phyloP scores from a whole-genome alignment of 2,329 filamentous ascomycete species.

The Paraphaeosphaeria minitans region DNA sequence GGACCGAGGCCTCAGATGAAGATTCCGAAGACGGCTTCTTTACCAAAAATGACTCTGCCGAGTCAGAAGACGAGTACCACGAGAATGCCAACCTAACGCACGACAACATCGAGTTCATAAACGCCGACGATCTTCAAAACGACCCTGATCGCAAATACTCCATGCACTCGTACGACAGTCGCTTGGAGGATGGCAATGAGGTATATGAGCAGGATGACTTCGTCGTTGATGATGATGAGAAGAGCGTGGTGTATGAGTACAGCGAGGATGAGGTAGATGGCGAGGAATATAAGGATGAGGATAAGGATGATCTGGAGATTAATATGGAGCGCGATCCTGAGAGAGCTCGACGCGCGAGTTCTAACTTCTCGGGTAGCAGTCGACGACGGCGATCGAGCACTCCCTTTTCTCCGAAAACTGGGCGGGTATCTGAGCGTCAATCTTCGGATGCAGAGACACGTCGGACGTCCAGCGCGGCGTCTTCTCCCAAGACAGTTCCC shows the following conservation, averaged over 20 bases:
- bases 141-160: background rate
- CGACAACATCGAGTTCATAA: slow-evolving; percentile 14
- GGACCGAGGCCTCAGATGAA: background rate
- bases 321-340: background rate
- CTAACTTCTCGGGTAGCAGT: background rate
- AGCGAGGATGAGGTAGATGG: background rate
- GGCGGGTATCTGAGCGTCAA: background rate
- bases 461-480: no score
- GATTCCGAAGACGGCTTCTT: no score
- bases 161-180: slow-evolving; percentile 11
- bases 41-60: no score
- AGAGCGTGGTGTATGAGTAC: background rate
- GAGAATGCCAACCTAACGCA: slow-evolving; percentile 11
- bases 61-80: background rate
- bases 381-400: background rate
- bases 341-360: background rate
- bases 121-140: slow-evolving; percentile 6
- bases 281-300: background rate
- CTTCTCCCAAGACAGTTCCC: no score
- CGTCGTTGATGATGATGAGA: slow-evolving; percentile 17
- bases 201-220: slow-evolving; percentile 21
- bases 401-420: background rate
- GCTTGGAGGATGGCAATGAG: slow-evolving; percentile 17
- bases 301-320: background rate
- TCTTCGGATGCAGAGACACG: no score